A percentile compares a stretch with the other conserved stretches of the same genome.
Conservation (phyloP, 352 stramenopile genomes). For the Discostella stelligera region DNA sequence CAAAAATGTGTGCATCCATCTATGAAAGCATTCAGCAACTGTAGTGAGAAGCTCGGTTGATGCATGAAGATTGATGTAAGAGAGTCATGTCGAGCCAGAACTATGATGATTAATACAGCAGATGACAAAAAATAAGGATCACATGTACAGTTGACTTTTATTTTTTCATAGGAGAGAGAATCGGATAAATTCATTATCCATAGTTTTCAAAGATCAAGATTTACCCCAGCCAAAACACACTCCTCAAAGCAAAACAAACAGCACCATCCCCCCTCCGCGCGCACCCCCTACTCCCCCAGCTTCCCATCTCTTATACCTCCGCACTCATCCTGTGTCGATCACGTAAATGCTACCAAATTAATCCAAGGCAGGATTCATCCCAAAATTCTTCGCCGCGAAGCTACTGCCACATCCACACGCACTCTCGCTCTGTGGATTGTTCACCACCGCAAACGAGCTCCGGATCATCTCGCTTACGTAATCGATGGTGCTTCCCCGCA, state of each 20-base stretch:
- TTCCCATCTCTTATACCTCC: no score
- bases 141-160: neutral
- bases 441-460: conserved; percentile 91
- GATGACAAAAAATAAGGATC: neutral
- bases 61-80: conserved; percentile 25
- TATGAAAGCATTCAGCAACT: neutral
- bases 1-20: conserved; percentile 1
- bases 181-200: neutral
- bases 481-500: conserved; percentile 92
- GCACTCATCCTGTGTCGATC: neutral
- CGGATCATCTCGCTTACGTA: conserved; percentile 97
- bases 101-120: neutral
- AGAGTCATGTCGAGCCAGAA: conserved; percentile 20
- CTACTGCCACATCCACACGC: conserved; percentile 96
- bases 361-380: conserved; percentile 78
- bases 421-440: conserved; percentile 95
- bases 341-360: conserved; percentile 22
- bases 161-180: neutral
- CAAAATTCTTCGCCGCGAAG: conserved; percentile 96
- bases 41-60: neutral
- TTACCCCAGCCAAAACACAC: neutral
- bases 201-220: neutral
- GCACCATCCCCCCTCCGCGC: neutral
- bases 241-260: no score
- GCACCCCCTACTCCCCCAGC: neutral